phyloP scores from a whole-genome alignment of 169 alveolate genomes.

The Eimeria necatrix region DNA sequence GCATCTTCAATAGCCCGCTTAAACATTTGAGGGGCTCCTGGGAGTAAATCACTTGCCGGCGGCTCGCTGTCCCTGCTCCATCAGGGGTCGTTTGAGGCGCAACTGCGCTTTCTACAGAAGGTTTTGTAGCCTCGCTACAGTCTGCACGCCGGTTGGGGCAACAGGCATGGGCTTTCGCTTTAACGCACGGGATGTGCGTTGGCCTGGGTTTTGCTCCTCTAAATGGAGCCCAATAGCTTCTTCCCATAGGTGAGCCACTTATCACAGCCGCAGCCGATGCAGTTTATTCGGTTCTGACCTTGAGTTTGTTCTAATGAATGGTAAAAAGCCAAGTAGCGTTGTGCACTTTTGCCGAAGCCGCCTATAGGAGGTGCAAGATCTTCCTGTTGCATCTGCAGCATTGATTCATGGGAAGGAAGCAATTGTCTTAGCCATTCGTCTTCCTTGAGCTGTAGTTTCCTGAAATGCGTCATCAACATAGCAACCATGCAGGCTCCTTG shows the following conservation, averaged over 20 bases:
- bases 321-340: constrained; percentile 44
- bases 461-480: background rate
- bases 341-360: constrained; percentile 40
- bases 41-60: constrained; percentile 35
- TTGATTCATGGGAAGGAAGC: constrained; percentile 33
- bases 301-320: background rate
- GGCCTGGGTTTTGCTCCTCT: background rate
- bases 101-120: background rate
- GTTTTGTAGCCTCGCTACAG: background rate
- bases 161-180: background rate
- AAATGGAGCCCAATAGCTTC: background rate
- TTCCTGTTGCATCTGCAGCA: constrained; percentile 55
- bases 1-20: constrained; percentile 31
- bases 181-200: background rate
- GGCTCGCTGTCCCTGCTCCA: constrained; percentile 5
- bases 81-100: background rate
- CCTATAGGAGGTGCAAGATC: constrained; percentile 46
- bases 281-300: background rate
- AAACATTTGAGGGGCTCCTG: constrained; percentile 43
- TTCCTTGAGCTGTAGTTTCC: constrained; percentile 58
- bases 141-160: background rate
- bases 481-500: background rate
- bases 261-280: background rate
- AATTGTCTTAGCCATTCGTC: constrained; percentile 43
- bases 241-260: background rate